These are phyloP conservation scores for Plasmopara halstedii DNA, from an alignment of 352 stramenopile species.

Conservation along the genomic window DNA sequence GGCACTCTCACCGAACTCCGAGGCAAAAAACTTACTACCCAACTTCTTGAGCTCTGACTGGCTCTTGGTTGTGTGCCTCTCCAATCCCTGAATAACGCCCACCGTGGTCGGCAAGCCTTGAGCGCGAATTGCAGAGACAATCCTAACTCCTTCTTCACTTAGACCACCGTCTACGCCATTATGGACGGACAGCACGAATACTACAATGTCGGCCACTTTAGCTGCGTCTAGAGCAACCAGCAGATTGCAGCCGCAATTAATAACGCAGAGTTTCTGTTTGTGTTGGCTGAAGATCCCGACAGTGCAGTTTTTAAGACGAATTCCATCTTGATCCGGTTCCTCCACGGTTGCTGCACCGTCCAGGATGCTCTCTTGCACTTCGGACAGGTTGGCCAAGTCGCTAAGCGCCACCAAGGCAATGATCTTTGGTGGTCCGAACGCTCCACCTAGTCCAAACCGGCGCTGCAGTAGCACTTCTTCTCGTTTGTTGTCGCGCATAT, in stretches of 20 bases:
- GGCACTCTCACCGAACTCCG: slow-evolving; percentile 78
- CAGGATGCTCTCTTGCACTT: slow-evolving; percentile 64
- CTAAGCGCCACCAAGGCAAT: slow-evolving; percentile 80
- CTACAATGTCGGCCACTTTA: slow-evolving; percentile 80
- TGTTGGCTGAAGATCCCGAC: slow-evolving; percentile 67
- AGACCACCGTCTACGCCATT: slow-evolving; percentile 79
- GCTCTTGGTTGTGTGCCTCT: slow-evolving; percentile 56
- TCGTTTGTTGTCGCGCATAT: slow-evolving; percentile 77
- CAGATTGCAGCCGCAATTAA: slow-evolving; percentile 80
- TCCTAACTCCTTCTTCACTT: slow-evolving; percentile 78
- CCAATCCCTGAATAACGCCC: slow-evolving; percentile 79
- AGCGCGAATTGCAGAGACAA: slow-evolving; percentile 89
- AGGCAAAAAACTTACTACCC: slow-evolving; percentile 83
- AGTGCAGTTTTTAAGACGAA: slow-evolving; percentile 53
- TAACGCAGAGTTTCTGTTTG: slow-evolving; percentile 85
- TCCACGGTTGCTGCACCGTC: slow-evolving; percentile 49
- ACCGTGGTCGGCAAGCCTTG: slow-evolving; percentile 88
- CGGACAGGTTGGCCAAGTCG: slow-evolving; percentile 44
- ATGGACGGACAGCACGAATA: slow-evolving; percentile 71
- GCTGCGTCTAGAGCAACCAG: slow-evolving; percentile 74
- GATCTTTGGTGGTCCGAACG: slow-evolving; percentile 71
- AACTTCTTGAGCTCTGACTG: slow-evolving; percentile 80
- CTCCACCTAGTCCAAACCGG: slow-evolving; percentile 69
- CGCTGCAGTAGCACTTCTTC: slow-evolving; percentile 79
- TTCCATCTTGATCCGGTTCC: slow-evolving; percentile 33